phyloP scores from a whole-genome alignment of 1,139 yeast genomes.

The Protomyces inouyei region DNA sequence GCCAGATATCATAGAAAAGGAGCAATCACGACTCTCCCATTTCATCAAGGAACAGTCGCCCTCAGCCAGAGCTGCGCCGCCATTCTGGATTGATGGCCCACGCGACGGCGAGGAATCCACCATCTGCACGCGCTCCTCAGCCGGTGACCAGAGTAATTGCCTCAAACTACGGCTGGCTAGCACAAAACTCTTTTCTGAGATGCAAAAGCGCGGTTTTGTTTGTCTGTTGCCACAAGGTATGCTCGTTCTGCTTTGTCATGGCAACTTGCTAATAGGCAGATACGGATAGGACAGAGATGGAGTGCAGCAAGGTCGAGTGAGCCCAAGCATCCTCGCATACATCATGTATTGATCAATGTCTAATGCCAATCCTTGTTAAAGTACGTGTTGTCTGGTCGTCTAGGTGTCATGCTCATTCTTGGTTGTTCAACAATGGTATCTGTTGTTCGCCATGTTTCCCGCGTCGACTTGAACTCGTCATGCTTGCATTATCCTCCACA shows the following conservation, averaged over 20 bases:
- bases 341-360: too few relatives aligned
- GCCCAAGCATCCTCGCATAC: not conserved
- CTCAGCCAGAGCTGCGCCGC: not conserved
- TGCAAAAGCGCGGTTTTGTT: constrained; percentile 16
- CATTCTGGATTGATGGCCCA: constrained; percentile 17
- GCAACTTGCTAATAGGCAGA: not conserved
- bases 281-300: constrained; percentile 22
- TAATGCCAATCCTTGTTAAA: too few relatives aligned
- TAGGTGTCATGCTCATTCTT: too few relatives aligned
- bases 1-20: not conserved
- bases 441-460: too few relatives aligned
- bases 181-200: constrained; percentile 19
- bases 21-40: constrained; percentile 5
- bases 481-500: not conserved
- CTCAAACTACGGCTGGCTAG: constrained; percentile 18
- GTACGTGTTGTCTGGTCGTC: too few relatives aligned
- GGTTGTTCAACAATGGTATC: too few relatives aligned
- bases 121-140: constrained; percentile 8
- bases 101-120: constrained; percentile 15
- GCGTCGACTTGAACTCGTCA: not conserved
- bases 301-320: constrained; percentile 6
- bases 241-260: not conserved
- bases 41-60: constrained; percentile 15
- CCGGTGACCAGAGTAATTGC: constrained; percentile 7
- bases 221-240: constrained; percentile 24